Evolutionary conservation across 2,329 filamentous ascomycete genomes (phyloP), one percentile per base, ranked within the genome.

Genomic region (Aspergillus jensenii): DNA sequence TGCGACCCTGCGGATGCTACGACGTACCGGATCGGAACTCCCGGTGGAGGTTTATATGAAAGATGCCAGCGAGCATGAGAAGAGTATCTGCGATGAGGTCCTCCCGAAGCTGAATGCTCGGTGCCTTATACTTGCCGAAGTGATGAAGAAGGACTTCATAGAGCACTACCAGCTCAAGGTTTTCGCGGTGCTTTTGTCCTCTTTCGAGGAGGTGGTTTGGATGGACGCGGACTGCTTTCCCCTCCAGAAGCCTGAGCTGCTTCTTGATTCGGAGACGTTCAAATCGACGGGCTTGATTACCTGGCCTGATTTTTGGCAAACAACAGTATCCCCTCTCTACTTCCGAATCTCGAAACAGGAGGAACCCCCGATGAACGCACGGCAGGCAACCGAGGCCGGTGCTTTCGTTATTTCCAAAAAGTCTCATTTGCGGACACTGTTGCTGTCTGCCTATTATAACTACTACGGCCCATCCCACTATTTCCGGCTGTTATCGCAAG

Each of bases 191-290:
- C 72, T 87, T 3, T 81, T 85, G 60, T 85, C 84, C 1, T 81
- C 82, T 4, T 87, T 85, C 62, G 81, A 85, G 65, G 78, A 85
- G 53, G 77, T 84, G 11, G 74, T 87, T 17, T 85, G 84, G 69
- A 79, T 87, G 65, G 84, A 87, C 64, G 81, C 81, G 55, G 83
- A 86, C 64, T 78, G 77, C 59, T 84, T 85, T 64, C 82, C 83
- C 12, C 67, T 79, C 23, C 72, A 76, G 45, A 73, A 80, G 52
- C 79, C 79, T 0, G 72, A 73, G 23, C 59, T 68, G 4, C 68
- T 86, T 14, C 82, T 87, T 62, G 70, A 77, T n/a, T 71, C 75
- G 2, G 78, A 82, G 39, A 81, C 82, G 0, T 86, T 81, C 68
- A 74, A 63, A 6, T 79, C 79, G 2, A 77, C 76, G 1, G 84